phyloP scores from a whole-genome alignment of 192 early-diverging fungal genomes.

The Coemansia sp. region DNA sequence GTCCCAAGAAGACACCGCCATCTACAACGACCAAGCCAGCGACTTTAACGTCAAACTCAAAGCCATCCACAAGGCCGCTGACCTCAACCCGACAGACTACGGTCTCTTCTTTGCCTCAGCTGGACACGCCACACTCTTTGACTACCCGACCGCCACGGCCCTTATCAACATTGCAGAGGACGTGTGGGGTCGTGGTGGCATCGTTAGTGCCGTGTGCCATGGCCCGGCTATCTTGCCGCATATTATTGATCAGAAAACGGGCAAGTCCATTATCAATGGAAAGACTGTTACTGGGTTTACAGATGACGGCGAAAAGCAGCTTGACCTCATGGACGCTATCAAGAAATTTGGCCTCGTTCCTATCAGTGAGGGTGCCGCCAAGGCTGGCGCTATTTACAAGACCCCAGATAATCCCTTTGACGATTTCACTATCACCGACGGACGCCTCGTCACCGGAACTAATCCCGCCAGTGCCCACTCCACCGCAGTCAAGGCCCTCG shows the following conservation, averaged over 20 bases:
- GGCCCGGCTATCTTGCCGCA: slow-evolving; percentile 69
- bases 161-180: slow-evolving; percentile 57
- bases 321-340: slow-evolving; percentile 49
- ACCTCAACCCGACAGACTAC: slow-evolving; percentile 53
- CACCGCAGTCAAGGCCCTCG: slow-evolving; percentile 48
- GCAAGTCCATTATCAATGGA: slow-evolving; percentile 62
- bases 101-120: slow-evolving; percentile 61
- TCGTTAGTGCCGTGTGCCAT: slow-evolving; percentile 60
- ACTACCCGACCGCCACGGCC: slow-evolving; percentile 54
- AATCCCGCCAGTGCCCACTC: slow-evolving; percentile 67
- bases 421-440: slow-evolving; percentile 58
- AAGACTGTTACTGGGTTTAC: slow-evolving; percentile 75
- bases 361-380: slow-evolving; percentile 41
- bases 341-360: slow-evolving; percentile 43
- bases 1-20: slow-evolving; percentile 35
- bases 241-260: slow-evolving; percentile 60
- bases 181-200: slow-evolving; percentile 58
- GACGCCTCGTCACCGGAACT: slow-evolving; percentile 69
- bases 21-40: slow-evolving; percentile 39
- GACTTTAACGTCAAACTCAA: slow-evolving; percentile 53
- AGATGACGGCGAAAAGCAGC: slow-evolving; percentile 63
- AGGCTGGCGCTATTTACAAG: slow-evolving; percentile 60
- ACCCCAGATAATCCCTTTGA: slow-evolving; percentile 59
- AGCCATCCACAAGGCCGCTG: slow-evolving; percentile 48
- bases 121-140: slow-evolving; percentile 59